Conservation (phyloP, 768 basidiomycete species). For the Austroboletus eburneus region DNA sequence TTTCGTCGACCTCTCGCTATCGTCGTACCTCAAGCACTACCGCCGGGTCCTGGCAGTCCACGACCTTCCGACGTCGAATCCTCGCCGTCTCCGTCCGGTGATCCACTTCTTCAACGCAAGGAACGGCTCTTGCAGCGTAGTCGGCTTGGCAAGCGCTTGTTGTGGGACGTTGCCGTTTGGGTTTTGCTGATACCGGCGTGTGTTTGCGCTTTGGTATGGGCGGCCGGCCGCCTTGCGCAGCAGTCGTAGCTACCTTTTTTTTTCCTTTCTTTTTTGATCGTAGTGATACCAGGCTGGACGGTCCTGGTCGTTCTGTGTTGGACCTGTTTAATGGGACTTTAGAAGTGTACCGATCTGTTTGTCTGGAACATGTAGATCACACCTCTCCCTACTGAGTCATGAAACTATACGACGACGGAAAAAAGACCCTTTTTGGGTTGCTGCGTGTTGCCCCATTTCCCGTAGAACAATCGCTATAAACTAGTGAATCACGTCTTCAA, state of each 20-base stretch:
- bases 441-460: too few relatives aligned
- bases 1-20: constrained; percentile 83
- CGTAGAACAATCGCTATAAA: too few relatives aligned
- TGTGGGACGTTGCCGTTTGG: constrained; percentile 87
- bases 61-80: constrained; percentile 12
- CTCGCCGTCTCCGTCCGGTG: constrained; percentile 36
- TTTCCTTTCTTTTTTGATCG: too few relatives aligned
- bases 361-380: constrained; percentile 1
- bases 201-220: constrained; percentile 53
- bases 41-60: constrained; percentile 20
- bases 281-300: constrained; percentile 5
- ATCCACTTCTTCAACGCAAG: constrained; percentile 81
- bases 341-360: neutral
- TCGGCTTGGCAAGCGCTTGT: constrained; percentile 64
- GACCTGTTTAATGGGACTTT: constrained; percentile 5
- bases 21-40: constrained; percentile 56
- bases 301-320: neutral
- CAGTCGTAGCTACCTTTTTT: constrained; percentile 43
- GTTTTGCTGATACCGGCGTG: constrained; percentile 61
- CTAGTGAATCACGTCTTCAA: too few relatives aligned
- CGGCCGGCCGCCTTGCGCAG: constrained; percentile 45
- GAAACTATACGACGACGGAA: too few relatives aligned
- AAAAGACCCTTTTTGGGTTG: too few relatives aligned
- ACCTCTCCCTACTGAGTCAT: too few relatives aligned
- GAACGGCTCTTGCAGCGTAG: constrained; percentile 77